Evolutionary conservation across 352 stramenopile genomes (phyloP).

Genomic region (Aphanomyces euteiches): DNA sequence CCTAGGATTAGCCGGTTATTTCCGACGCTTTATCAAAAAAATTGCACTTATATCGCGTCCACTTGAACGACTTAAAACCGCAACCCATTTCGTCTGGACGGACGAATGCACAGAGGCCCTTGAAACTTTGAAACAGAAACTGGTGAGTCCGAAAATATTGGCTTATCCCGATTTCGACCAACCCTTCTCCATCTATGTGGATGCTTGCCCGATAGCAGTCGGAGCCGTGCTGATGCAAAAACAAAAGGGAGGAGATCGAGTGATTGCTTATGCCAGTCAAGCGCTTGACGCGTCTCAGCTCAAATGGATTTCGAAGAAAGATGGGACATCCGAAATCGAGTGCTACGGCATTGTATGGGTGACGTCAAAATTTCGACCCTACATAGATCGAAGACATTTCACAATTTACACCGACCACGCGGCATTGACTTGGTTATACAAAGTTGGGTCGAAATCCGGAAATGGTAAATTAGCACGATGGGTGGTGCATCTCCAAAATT

Average conservation of each 20-base stretch:
- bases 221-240: conserved; percentile 36
- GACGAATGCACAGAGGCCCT: not conserved
- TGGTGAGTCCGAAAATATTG: conserved; percentile 22
- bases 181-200: conserved; percentile 35
- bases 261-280: not conserved
- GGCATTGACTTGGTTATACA: not conserved
- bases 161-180: conserved; percentile 35
- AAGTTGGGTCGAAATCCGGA: not conserved
- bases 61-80: not conserved
- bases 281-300: not conserved
- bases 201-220: conserved; percentile 31
- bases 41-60: not conserved
- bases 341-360: not conserved
- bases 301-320: conserved; percentile 2
- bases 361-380: not conserved
- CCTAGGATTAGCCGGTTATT: not conserved
- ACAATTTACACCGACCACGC: not conserved
- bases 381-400: not conserved
- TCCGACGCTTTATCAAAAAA: not conserved
- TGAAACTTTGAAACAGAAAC: not conserved
- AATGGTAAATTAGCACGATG: not conserved
- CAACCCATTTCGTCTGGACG: not conserved
- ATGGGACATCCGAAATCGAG: not conserved
- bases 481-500: not conserved
- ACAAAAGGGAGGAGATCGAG: not conserved